Base-by-base conservation (phyloP, 345 rosid genomes). In the Bretschneidera sinensis region DNA sequence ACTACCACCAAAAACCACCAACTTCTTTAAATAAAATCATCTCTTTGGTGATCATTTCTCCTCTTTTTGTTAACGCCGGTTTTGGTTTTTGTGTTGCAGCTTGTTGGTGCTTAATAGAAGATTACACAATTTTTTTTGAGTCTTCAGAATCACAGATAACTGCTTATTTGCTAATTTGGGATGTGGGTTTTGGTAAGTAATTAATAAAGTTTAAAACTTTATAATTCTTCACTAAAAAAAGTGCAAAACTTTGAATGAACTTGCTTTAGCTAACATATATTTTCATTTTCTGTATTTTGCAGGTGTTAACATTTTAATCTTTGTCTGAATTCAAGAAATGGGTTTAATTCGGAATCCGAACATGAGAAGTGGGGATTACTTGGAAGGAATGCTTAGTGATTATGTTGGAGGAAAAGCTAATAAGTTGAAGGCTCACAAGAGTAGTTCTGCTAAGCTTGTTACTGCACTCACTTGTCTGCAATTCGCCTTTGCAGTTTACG, bases 401-500 rank as follows among this genome's bases (percentile, higher is more conserved):
- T 85, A 81, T 53, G 83, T 74, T 5, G 82, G 81, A 50, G 79
- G 83, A 13, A 76, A 84, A 43, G 69, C 70, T 2, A 83, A n/a
- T n/a, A n/a, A 84, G 66, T 68, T 63, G 14, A 81, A 70, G 64
- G 53, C 51, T 47, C 57, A 52, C 50, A 72, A 75, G 71, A 48
- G 53, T 39, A 57, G 66, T 48, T 71, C 97, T 0, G 68, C 85
- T 14, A 77, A 81, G 76, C 76, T 94, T 59, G 96, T 94, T 51
- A 76, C 91, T 11, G 79, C 71, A 35, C 72, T 94, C 1, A 90
- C 97, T 15, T 86, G 78, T 76, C 83, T 94, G 33, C 99, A 94
- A 57, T 79, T 94, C 50, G 83, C 84, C 1, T 90, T 94, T 34
- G 97, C 99, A 3, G 77, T 90, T 50, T 94, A 90, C 66, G 99